These are phyloP conservation scores for Aspergillus diversus DNA, from an alignment of 495 filamentous ascomycete species.

Conservation along the genomic window DNA sequence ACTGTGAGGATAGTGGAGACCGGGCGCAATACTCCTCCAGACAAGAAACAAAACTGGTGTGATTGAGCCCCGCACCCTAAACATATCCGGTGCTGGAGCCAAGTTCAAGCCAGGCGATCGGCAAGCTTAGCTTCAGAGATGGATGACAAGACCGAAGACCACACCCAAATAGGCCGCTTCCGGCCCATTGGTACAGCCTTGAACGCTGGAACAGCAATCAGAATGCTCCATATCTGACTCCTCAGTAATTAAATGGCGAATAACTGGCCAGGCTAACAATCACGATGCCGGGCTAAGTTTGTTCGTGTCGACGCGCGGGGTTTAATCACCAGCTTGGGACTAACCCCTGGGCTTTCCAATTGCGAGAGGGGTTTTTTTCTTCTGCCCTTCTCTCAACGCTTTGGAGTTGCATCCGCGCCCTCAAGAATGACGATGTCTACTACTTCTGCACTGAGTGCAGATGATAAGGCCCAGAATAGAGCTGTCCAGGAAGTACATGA, in stretches of 20 bases:
- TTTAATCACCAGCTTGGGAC: neutral
- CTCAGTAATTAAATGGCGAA: neutral
- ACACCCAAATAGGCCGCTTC: neutral
- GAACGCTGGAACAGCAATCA: neutral
- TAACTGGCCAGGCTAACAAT: neutral
- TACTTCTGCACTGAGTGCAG: neutral
- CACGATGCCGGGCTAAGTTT: neutral
- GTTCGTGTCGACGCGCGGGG: neutral
- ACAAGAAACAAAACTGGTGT: too few relatives aligned
- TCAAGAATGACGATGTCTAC: conserved; percentile 2
- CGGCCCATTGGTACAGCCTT: neutral
- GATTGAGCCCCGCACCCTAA: too few relatives aligned
- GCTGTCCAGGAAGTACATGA: conserved; percentile 1
- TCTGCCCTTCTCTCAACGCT: neutral
- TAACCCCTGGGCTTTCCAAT: neutral
- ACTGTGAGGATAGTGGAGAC: too few relatives aligned
- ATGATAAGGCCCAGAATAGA: conserved; percentile 6
- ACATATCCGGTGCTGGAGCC: neutral
- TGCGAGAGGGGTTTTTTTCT: neutral
- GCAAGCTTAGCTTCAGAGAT: neutral
- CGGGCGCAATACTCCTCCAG: too few relatives aligned
- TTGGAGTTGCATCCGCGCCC: too few relatives aligned
- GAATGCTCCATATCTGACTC: neutral
- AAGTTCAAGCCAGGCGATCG: conserved; percentile 1
- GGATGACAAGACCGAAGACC: neutral